phyloP scores from a whole-genome alignment of 2,329 filamentous ascomycete genomes.

The Knoxdaviesia capensis region DNA sequence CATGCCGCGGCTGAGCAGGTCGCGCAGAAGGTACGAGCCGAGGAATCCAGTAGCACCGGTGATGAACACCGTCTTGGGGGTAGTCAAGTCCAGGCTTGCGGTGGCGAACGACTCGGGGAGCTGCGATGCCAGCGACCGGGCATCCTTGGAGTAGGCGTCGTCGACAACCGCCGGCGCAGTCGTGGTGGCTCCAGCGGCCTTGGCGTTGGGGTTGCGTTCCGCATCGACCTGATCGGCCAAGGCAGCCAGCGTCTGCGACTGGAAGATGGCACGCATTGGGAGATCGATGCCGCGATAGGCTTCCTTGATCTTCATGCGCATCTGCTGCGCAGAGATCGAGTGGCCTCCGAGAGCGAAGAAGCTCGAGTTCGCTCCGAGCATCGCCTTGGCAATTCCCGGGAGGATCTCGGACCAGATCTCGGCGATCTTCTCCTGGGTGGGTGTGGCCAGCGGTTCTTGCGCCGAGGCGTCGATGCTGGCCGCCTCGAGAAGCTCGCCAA shows the following conservation, averaged over 20 bases:
- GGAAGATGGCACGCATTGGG: conserved; percentile 13
- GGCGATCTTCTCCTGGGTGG: conserved; percentile 10
- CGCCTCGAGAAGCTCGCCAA: conserved; percentile 4
- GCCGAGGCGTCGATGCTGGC: conserved; percentile 1
- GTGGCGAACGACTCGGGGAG: conserved; percentile 21
- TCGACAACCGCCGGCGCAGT: conserved; percentile 7
- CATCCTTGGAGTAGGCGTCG: conserved; percentile 29
- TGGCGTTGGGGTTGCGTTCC: conserved; percentile 7
- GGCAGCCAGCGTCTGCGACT: conserved; percentile 10
- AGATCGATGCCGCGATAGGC: conserved; percentile 10
- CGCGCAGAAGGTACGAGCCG: conserved; percentile 58
- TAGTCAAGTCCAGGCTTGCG: conserved; percentile 9
- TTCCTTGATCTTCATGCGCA: conserved; percentile 10
- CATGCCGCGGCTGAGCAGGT: conserved; percentile 43
- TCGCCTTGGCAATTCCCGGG: conserved; percentile 5
- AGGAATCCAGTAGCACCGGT: conserved; percentile 85
- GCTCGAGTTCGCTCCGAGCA: conserved; percentile 10
- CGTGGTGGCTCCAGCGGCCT: conserved; percentile 12
- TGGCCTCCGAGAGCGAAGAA: conserved; percentile 21
- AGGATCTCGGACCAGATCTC: conserved; percentile 7
- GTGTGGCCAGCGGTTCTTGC: conserved; percentile 28
- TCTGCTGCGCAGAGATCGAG: conserved; percentile 38
- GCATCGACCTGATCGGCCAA: conserved; percentile 13
- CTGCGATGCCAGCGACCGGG: conserved; percentile 25
- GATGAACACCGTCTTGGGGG: conserved; percentile 45